A percentile compares a stretch with the other conserved stretches of the same genome.
phyloP scores from a whole-genome alignment of 2,329 filamentous ascomycete species.

The Ilyonectria sp. region DNA sequence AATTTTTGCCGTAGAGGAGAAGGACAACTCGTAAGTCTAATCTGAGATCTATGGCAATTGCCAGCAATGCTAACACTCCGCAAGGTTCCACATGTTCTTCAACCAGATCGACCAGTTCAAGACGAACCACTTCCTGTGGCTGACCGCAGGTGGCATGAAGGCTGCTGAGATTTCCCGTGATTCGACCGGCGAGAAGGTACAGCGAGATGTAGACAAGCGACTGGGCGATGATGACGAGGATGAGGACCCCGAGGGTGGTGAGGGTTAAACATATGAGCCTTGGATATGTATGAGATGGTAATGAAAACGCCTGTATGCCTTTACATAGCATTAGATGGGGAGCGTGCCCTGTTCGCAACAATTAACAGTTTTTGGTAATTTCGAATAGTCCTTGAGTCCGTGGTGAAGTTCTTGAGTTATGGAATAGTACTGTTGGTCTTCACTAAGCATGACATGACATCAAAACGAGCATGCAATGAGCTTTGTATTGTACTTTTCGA shows the following conservation, averaged over 20 bases:
- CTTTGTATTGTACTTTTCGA: conserved; percentile 12
- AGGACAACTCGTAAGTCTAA: conserved; percentile 82
- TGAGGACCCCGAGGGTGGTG: conserved; percentile 64
- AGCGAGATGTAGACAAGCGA: conserved; percentile 62
- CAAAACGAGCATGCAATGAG: not conserved
- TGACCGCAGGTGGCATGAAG: conserved; percentile 78
- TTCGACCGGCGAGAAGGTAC: conserved; percentile 54
- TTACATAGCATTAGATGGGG: not conserved
- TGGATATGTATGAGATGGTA: conserved; percentile 1
- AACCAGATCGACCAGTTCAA: conserved; percentile 84
- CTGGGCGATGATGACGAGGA: conserved; percentile 69
- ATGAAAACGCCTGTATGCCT: conserved; percentile 5
- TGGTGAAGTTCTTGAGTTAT: not conserved
- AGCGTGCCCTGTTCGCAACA: not conserved
- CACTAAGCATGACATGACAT: not conserved
- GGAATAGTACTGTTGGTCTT: not conserved
- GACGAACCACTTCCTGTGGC: conserved; percentile 80
- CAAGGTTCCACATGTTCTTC: conserved; percentile 83
- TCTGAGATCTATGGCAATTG: not conserved
- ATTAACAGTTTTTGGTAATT: not conserved
- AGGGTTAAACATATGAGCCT: conserved; percentile 53
- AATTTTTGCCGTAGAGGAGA: conserved; percentile 92
- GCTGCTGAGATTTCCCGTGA: conserved; percentile 64
- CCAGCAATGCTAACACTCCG: conserved; percentile 31
- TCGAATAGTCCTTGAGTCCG: not conserved